Base-by-base conservation (phyloP, 192 early-diverging fungal genomes). In the Coemansia pectinata region DNA sequence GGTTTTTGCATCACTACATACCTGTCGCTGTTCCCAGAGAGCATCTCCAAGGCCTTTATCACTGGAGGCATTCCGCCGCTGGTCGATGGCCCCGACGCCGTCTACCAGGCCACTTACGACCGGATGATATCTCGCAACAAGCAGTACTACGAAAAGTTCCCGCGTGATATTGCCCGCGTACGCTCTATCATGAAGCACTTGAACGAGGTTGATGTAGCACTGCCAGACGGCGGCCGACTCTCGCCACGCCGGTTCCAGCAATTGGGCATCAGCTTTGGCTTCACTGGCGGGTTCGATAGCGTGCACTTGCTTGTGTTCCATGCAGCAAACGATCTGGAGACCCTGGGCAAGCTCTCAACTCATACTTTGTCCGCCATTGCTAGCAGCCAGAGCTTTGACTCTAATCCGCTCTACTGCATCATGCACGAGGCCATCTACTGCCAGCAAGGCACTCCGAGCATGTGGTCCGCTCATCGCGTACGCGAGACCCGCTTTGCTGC, bases 51-150 rank as follows among this genome's bases (percentile, higher is more conserved):
- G 52, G 90, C 87, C 3, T 87, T 87, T 57, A 90, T 91, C 63
- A 89, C 90, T 9, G 90, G 90, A 33, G 90, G 90, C 38, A 79
- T 91, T 27, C 90, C 88, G 23, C 90, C 90, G n/a, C 64, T 89
- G 11, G 73, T 88, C n/a, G 86, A 88, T 34, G 72, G 72, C 17
- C 83, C 89, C 29, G 90, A 91, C 41, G 60, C 70, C 3, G 90
- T 90, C 33, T 90, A 91, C 53, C 73, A 81, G 31, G 81, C 84
- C 2, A 78, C 88, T 1, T 91, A 89, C 70, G 79, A 70, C 68
- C 85, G 88, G 6, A 88, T 88, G 68, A 63, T 90, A 38, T 69
- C 84, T 21, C 87, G 86, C 31, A 89, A 89, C 62, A 81, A 86
- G 55, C 76, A 86, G 36, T 90, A 87, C 65, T 91, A 91, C 62